Base-by-base conservation (phyloP, 768 basidiomycete genomes). In the Collybia sp. region DNA sequence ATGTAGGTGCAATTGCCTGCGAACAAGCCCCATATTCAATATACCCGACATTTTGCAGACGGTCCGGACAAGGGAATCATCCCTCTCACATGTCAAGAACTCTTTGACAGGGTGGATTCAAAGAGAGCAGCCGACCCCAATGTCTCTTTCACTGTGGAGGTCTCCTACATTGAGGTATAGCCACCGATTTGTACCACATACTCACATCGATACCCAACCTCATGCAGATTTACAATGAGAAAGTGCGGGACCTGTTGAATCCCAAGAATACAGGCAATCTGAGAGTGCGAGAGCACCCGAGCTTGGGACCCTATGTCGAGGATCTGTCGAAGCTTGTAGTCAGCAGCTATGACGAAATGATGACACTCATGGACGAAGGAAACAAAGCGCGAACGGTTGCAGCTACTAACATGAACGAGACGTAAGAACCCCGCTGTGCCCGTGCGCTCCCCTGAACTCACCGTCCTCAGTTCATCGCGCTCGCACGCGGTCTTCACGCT, bases 361-460 rank as follows among this genome's bases (percentile, higher is more conserved):
- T 96, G 88, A 92, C 86, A 5, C 85, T 99, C 61, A 98, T 98
- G 95, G 95, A 99, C 70, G 95, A 99, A 65, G 95, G 95, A 33
- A 99, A 97, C 67, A 97, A 98, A 71, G 94, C 96, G 43, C 76
- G 96, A 42, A 98, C 96, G 12, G 95, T 99, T 17, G 96, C 96
- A 16, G 94, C 96, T 18, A 99, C 96, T 16, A 93, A 96, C 67
- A 99, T 99, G 96, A 99, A 99, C 68, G 96, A 97, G 68, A 96
- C 93, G 79, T 90, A 62, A 56, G 83, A 43, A 15, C 30, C 33
- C 36, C 44, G 19, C 16, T 36, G 12, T 49, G 32, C 16, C 40
- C 43, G 19, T 35, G 44, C 30, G 42, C n/a, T 47, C 39, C 44
- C 13, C 44, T 32, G 20, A 35, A 39, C 34, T 43, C 40, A 37